Conservation (phyloP, 176 grass and related monocot genomes). For the Canna indica region DNA sequence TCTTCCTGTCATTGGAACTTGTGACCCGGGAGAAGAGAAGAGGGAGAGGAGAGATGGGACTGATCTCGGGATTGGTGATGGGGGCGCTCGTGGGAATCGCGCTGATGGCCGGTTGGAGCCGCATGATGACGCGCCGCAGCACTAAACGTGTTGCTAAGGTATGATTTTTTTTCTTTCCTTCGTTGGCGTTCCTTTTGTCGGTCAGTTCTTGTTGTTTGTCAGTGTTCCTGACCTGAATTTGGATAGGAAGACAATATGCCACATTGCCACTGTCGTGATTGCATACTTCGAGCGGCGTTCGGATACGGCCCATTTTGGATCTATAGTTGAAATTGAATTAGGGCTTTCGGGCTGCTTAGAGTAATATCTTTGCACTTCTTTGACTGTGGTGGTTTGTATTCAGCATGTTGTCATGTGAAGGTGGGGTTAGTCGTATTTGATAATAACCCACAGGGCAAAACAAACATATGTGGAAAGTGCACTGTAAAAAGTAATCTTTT, state of each 20-base stretch:
- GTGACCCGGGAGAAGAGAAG: not conserved
- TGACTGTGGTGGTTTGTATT: not conserved
- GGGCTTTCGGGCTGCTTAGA: not conserved
- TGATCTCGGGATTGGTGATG: constrained; percentile 73
- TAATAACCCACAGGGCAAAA: not conserved
- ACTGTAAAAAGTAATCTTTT: not conserved
- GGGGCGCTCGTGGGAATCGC: constrained; percentile 63
- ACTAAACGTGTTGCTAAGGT: constrained; percentile 54
- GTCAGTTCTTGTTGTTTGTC: constrained; percentile 7
- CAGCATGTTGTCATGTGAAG: not conserved
- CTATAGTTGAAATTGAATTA: not conserved
- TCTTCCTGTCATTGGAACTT: not conserved
- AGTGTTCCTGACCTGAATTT: not conserved
- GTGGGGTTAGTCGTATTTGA: not conserved
- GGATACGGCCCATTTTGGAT: not conserved
- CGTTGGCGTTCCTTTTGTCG: not conserved
- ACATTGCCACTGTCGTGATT: not conserved
- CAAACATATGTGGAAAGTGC: not conserved
- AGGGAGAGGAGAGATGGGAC: constrained; percentile 39
- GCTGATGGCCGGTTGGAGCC: constrained; percentile 59
- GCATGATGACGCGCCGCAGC: constrained; percentile 56
- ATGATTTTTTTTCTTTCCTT: not conserved
- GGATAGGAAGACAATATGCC: not conserved
- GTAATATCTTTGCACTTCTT: not conserved
- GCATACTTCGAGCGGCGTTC: not conserved